phyloP scores from a whole-genome alignment of 2,329 filamentous ascomycete species.

The Diaporthe sp. region DNA sequence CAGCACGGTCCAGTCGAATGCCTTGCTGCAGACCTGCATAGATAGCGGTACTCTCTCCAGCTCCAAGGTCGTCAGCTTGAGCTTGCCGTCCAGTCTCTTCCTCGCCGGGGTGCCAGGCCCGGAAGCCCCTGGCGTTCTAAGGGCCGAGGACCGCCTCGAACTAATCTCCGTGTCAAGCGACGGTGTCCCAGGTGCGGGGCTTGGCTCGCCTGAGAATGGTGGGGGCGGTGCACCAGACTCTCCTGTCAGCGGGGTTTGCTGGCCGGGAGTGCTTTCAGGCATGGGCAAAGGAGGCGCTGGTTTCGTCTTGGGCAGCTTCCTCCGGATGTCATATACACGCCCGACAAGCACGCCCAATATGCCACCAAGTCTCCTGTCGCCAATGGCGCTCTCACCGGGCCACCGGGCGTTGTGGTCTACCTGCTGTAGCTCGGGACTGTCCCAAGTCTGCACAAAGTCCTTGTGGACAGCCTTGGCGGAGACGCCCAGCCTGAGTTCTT shows the following conservation, averaged over 20 bases:
- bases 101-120: slow-evolving; percentile 44
- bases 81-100: slow-evolving; percentile 66
- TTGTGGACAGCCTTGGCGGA: slow-evolving; percentile 61
- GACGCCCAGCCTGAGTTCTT: slow-evolving; percentile 82
- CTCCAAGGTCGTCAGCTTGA: slow-evolving; percentile 80
- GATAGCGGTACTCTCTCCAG: slow-evolving; percentile 83
- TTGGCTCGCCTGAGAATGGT: slow-evolving; percentile 11
- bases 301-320: slow-evolving; percentile 43
- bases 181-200: slow-evolving; percentile 21
- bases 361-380: slow-evolving; percentile 76
- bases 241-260: slow-evolving; percentile 10
- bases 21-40: slow-evolving; percentile 76
- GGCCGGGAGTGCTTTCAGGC: slow-evolving; percentile 10
- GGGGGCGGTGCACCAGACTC: slow-evolving; percentile 17
- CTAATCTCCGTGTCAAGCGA: slow-evolving; percentile 17
- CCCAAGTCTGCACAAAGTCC: slow-evolving; percentile 74
- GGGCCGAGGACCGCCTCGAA: slow-evolving; percentile 28
- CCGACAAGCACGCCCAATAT: slow-evolving; percentile 78
- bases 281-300: neutral
- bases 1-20: slow-evolving; percentile 81
- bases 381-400: slow-evolving; percentile 70
- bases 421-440: slow-evolving; percentile 73
- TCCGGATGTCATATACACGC: slow-evolving; percentile 73
- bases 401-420: slow-evolving; percentile 71
- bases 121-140: neutral